Percentiles rank a stretch among this genome's conserved stretches.
These are phyloP conservation scores for Helotiales sp. DNA, from an alignment of 2,329 filamentous ascomycete genomes.

Conservation along the genomic window DNA sequence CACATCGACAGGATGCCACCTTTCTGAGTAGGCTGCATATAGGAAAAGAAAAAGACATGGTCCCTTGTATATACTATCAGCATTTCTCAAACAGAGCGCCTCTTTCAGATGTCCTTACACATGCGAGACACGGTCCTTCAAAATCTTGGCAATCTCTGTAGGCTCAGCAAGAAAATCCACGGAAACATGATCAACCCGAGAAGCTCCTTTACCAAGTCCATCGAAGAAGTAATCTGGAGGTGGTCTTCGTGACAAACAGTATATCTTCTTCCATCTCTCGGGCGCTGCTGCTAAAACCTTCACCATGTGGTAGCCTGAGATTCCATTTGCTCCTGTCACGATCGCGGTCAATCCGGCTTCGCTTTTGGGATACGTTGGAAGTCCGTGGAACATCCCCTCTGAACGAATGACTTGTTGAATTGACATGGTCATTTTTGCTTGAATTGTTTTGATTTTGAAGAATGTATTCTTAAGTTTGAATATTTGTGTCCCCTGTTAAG, in stretches of 20 bases:
- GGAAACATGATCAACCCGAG: background rate
- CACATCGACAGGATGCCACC: background rate
- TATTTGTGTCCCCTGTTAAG: too few relatives aligned
- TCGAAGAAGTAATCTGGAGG: slow-evolving; percentile 2
- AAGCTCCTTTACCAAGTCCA: background rate
- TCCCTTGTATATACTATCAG: background rate
- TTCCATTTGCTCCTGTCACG: slow-evolving; percentile 25
- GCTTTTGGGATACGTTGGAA: slow-evolving; percentile 16
- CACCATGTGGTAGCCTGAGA: slow-evolving; percentile 24
- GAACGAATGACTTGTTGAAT: slow-evolving; percentile 22
- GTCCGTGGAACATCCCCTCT: slow-evolving; percentile 31
- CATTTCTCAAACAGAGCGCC: too few relatives aligned
- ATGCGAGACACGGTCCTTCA: background rate
- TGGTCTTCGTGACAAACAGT: slow-evolving; percentile 17
- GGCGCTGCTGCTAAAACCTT: slow-evolving; percentile 17
- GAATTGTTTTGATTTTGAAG: too few relatives aligned
- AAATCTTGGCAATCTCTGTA: background rate
- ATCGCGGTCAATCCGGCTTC: slow-evolving; percentile 10
- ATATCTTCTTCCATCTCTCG: slow-evolving; percentile 23
- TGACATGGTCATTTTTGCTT: too few relatives aligned
- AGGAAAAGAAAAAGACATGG: background rate
- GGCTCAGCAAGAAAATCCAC: background rate
- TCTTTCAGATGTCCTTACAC: background rate
- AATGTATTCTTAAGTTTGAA: too few relatives aligned
- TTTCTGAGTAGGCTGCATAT: background rate